phyloP scores from a whole-genome alignment of 2,329 filamentous ascomycete genomes.

The Nectriaceae sp. region DNA sequence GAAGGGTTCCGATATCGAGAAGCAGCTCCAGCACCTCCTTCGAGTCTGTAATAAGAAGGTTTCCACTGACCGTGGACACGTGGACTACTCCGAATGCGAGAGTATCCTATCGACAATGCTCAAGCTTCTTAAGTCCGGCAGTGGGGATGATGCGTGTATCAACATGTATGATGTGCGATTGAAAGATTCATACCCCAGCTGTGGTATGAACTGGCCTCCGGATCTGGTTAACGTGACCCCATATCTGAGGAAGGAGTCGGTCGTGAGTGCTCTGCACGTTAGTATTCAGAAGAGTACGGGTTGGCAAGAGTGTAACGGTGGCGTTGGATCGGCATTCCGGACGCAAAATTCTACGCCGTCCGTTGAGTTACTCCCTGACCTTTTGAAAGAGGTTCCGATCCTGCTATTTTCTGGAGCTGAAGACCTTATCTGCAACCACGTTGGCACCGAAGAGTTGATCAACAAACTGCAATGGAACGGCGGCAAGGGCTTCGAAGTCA shows the following conservation, averaged over 20 bases:
- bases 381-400: slow-evolving; percentile 76
- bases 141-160: slow-evolving; percentile 63
- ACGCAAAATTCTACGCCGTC: slow-evolving; percentile 72
- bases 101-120: slow-evolving; percentile 74
- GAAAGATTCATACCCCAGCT: slow-evolving; percentile 76
- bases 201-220: slow-evolving; percentile 97
- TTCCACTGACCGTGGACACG: slow-evolving; percentile 45
- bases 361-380: slow-evolving; percentile 71
- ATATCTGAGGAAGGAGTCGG: slow-evolving; percentile 82
- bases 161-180: slow-evolving; percentile 99
- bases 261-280: slow-evolving; percentile 79
- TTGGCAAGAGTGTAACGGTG: slow-evolving; percentile 87
- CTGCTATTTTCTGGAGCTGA: slow-evolving; percentile 91
- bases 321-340: slow-evolving; percentile 72
- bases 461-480: slow-evolving; percentile 90
- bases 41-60: slow-evolving; percentile 67
- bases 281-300: slow-evolving; percentile 79
- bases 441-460: slow-evolving; percentile 91
- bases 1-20: slow-evolving; percentile 63
- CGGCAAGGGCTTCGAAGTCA: slow-evolving; percentile 85
- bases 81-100: slow-evolving; percentile 76
- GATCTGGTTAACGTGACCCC: slow-evolving; percentile 77
- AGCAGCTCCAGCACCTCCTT: slow-evolving; percentile 68
- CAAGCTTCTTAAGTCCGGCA: slow-evolving; percentile 58
- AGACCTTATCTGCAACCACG: slow-evolving; percentile 95